Base-by-base conservation (phyloP, 306 rosid species). In the Castanea crenata region DNA sequence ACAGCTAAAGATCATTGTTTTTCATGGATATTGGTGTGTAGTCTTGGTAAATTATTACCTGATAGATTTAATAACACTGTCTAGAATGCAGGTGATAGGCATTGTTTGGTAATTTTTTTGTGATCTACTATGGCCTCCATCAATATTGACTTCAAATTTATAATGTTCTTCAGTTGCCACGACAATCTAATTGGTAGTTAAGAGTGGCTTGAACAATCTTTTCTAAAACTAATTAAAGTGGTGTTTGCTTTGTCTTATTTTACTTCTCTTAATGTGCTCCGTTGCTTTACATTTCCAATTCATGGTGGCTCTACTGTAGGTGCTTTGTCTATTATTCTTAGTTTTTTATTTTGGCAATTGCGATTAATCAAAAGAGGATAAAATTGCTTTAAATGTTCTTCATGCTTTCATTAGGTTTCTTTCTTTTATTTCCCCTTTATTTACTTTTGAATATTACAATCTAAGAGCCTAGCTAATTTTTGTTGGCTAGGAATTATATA, bases 331-430 rank as follows among this genome's bases (percentile, higher is more conserved):
- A 32, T 32, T 32, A 32, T 32, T 32, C 34, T 32, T 32, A 4
- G 34, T 32, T 32, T 32, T 32, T 3, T 31, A 32, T 32, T 32
- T 4, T 32, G 34, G 34, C 34, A 32, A 32, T 32, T 32, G 34
- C 4, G 5, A 32, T 4, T 32, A 32, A 32, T 32, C 34, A 32
- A 32, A 32, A 32, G 5, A 32, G 34, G 34, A 32, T 32, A 31
- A 31, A 31, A 31, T 31, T 31, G 0, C 32, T 38, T 15, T 10
- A 14, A 34, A 56, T 78, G 62, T 41, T 68, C 59, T 78, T 56
- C 21, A 63, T 31, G 27, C 59, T 49, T 64, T 78, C 55, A 55
- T 69, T 68, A 23, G 61, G 38, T 69, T 56, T 35, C 59, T 78
- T 78, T 69, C 71, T 9, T 78, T 20, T 57, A 38, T n/a, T 69